Evolutionary conservation across 225 moss, liverwort and hornwort species (phyloP), one percentile per base, ranked within the genome.

Genomic region (Antitrichia curtipendula): DNA sequence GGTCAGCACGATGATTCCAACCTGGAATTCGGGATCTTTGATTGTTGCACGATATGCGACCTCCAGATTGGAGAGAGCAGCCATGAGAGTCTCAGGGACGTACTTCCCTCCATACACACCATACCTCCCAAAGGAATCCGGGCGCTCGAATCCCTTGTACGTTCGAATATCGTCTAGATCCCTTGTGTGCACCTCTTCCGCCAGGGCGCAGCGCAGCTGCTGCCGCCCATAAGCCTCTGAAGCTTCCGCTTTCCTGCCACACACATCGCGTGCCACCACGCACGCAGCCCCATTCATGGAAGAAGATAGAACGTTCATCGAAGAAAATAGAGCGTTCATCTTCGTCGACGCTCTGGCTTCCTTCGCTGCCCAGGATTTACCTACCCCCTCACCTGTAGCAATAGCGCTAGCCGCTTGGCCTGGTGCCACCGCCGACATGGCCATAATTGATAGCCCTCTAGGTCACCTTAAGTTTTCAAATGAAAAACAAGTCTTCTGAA

Each of bases 41-140:
- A 95, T 91, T 47, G 95, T 92, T 15, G 94, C 91, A 57, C 93
- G 94, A 87, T 91, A 95, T 34, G 88, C 95, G 34, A 86, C 86
- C 90, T 99, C 97, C 83, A 99, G 91, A 93, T 95, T 84, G 63
- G 84, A 49, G 27, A 99, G 94, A 75, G 98, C 98, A 69, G 95
- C 92, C 97, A 97, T 99, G 76, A 99, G 93, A 65, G 98, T 99
- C 91, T 98, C 98, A 7, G 97, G 98, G n/a, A 98, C 98, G 85
- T 98, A 98, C 90, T 98, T 96, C 38, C 98, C 98, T 79, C 98
- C 98, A 78, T 95, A 97, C 34, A 95, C 90, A 49, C 98, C 98
- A 89, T 87, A 98, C 90, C 98, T 93, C 45, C 98, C 97, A 50
- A 95, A 95, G 38, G 95, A 95, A 58, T 98, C 98, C 14, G 98